Evolutionary conservation across 306 rosid species (phyloP), one percentile per base, ranked within the genome.

Genomic region (Nissolia schottii): DNA sequence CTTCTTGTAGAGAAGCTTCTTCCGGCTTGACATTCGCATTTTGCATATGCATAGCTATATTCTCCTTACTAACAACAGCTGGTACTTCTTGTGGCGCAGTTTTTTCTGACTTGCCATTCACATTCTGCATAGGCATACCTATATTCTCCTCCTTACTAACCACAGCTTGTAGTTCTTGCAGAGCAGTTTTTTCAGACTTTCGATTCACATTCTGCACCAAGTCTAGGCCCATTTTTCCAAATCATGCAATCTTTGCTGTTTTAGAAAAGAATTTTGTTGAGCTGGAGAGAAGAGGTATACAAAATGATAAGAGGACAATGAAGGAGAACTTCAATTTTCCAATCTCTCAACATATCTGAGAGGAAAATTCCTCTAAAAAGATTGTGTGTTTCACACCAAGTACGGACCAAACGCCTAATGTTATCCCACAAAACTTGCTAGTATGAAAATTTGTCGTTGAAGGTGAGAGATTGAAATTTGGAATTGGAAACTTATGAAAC

Each of bases 151-250:
- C 22, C 9, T 45, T 45, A 45, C 51, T 15, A n/a, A n/a, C 51
- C 51, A 11, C 51, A 0, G 6, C 51, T 15, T 45, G 19, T 15
- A 4, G 5, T 16, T 45, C 51, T n/a, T 15, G 51, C 0, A 10
- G 20, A 45, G 19, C 51, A 45, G 51, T 3, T 45, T 15, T 10
- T 45, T 79, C 80, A 13, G 67, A 57, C 62, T 79, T 80, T 64
- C 53, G 80, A 45, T 80, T 45, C 51, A 4, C 7, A 45, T 15
- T 45, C 51, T 45, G 78, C 48, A 75, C 85, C 54, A 78, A 56
- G 23, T 89, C 86, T 68, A 87, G 79, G 67, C 74, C 83, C 96
- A 88, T 89, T 71, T 84, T 74, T 13, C 58, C 43, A 43, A 70
- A 72, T 79, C 75, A 75, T 27, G 37, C 61, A 68, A 61, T 54